phyloP scores from a whole-genome alignment of 768 basidiomycete genomes.

The Daedalea quercina region DNA sequence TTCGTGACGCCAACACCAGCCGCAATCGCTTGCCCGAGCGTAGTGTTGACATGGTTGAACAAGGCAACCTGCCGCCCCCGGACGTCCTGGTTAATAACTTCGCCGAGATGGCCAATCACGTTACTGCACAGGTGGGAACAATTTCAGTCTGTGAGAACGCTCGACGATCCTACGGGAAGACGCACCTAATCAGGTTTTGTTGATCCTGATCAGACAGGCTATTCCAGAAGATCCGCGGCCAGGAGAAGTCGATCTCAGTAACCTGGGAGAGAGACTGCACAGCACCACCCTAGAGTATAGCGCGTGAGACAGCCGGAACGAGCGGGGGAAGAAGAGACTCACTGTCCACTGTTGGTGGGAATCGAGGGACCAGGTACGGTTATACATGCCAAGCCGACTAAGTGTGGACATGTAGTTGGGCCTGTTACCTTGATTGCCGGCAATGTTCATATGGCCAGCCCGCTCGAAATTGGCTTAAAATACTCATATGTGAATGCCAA shows the following conservation, averaged over 20 bases:
- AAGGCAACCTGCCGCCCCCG: slow-evolving; percentile 26
- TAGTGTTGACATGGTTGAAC: slow-evolving; percentile 31
- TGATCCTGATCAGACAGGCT: slow-evolving; percentile 28
- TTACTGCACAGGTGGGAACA: slow-evolving; percentile 18
- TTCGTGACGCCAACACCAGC: slow-evolving; percentile 22
- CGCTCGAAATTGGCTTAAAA: slow-evolving; percentile 33
- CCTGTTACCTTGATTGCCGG: slow-evolving; percentile 32
- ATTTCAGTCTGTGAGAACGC: neutral
- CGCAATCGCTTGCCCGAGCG: slow-evolving; percentile 30
- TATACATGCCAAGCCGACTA: slow-evolving; percentile 25
- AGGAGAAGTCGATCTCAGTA: slow-evolving; percentile 33
- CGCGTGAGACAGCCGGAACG: neutral
- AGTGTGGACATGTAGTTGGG: slow-evolving; percentile 33
- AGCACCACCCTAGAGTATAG: slow-evolving; percentile 27
- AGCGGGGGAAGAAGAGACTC: neutral
- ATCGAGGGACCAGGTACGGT: slow-evolving; percentile 30
- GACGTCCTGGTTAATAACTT: slow-evolving; percentile 22
- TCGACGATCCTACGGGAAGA: neutral
- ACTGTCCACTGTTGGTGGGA: slow-evolving; percentile 34
- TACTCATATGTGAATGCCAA: neutral
- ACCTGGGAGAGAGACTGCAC: slow-evolving; percentile 29
- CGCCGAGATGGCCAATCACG: slow-evolving; percentile 31
- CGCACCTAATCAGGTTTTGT: slow-evolving; percentile 27
- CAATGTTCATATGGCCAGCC: slow-evolving; percentile 30
- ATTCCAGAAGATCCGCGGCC: slow-evolving; percentile 32